A percentile compares a stretch with the other conserved stretches of the same genome.
phyloP scores from a whole-genome alignment of 805 yeast genomes.

The Teunomyces cretensis region DNA sequence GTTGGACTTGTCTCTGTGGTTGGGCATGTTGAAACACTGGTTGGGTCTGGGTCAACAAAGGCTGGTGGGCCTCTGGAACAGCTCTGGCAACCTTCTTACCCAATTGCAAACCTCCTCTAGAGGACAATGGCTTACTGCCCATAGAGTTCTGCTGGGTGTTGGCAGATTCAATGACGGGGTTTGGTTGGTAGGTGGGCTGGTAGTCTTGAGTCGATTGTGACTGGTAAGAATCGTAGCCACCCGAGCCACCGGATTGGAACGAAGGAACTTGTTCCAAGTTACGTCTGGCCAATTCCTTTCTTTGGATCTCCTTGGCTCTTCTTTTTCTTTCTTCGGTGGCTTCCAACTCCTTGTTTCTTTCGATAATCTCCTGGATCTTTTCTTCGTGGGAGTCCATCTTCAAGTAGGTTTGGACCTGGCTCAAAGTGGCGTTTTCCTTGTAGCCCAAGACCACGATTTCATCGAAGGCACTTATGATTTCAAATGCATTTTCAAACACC shows the following conservation, averaged over 20 bases:
- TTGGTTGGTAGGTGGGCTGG: conserved; percentile 31
- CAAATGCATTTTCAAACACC: conserved; percentile 81
- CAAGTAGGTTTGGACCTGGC: conserved; percentile 84
- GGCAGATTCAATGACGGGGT: conserved; percentile 23
- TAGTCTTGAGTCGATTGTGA: conserved; percentile 19
- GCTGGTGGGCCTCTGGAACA: conserved; percentile 25
- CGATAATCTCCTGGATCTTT: conserved; percentile 96
- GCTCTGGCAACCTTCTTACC: conserved; percentile 52
- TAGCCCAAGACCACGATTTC: conserved; percentile 89
- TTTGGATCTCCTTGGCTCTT: conserved; percentile 86
- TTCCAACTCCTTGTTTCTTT: conserved; percentile 92
- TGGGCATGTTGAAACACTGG: conserved; percentile 30
- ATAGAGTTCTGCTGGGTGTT: conserved; percentile 13
- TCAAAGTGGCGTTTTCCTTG: conserved; percentile 77
- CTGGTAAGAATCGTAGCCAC: conserved; percentile 19
- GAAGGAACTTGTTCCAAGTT: conserved; percentile 51
- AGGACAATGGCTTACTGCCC: conserved; percentile 23
- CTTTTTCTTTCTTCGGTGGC: conserved; percentile 97
- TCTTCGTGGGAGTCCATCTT: conserved; percentile 99
- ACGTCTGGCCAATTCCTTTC: conserved; percentile 68
- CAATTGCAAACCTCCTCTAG: conserved; percentile 73
- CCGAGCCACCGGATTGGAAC: conserved; percentile 14
- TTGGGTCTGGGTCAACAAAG: conserved; percentile 29
- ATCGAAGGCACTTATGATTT: conserved; percentile 87
- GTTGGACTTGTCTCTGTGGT: conserved; percentile 25